Base-by-base conservation (phyloP, 257 asterid genomes). In the Nicotiana paniculata region DNA sequence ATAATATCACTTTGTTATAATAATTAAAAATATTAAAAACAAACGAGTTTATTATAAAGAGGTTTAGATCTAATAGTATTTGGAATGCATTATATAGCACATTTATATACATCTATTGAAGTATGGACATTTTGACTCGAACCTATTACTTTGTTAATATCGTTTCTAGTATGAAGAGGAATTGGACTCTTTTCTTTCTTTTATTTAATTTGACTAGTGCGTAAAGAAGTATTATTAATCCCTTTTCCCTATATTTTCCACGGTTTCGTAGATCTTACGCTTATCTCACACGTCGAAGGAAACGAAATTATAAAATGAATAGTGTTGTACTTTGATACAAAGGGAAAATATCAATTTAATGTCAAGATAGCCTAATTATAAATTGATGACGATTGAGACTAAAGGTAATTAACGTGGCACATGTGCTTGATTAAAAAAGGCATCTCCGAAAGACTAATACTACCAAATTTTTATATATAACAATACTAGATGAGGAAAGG, bases 361-460 rank as follows among this genome's bases (percentile, higher is more conserved):
- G n/a, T 2, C 58, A 64, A n/a, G 32, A 51, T 62, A 39, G 26
- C 39, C 57, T 24, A 30, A 51, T 37, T 4, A 39, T 77, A 35
- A 70, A 55, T 58, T 63, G 77, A 83, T 79, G 63, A 28, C 12
- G 82, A 77, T 62, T 24, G n/a, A 77, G 64, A 66, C 55, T 9
- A 79, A 1, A 21, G 37, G 24, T 70, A 30, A 33, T 66, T n/a
- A 30, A 82, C 77, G 77, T 66, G 87, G 83, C 26, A 21, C 67
- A 85, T 81, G 81, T 86, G 84, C 82, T 79, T 83, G 70, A 81
- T 11, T 53, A 55, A 17, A 21, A 17, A 84, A 77, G 57, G 21
- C 78, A 58, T 70, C 17, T 79, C 5, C 6, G 80, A 81, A 78
- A 84, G 21, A 69, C 48, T 76, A 81, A 28, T 43, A 9, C 43